These are phyloP conservation scores for Leptographium flavum DNA, from an alignment of 2,329 filamentous ascomycete species.

Conservation along the genomic window DNA sequence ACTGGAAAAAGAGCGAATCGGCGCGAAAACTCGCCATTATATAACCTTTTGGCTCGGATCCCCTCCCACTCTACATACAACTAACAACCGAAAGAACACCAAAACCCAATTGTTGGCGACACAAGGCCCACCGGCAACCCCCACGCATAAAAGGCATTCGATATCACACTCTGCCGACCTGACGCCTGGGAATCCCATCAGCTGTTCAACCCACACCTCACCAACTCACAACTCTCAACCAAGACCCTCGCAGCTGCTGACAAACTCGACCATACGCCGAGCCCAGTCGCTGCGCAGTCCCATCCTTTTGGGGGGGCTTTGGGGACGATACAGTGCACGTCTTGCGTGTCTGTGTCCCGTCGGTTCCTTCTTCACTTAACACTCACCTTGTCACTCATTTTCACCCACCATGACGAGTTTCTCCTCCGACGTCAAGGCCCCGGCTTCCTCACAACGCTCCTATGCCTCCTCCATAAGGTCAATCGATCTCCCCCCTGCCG, in stretches of 20 bases:
- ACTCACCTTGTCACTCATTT: not conserved
- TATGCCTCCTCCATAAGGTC: conserved; percentile 36
- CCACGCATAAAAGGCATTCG: not conserved
- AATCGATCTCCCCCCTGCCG: conserved; percentile 23
- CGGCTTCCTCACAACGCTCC: conserved; percentile 29
- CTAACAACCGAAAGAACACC: not conserved
- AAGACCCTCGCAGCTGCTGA: not conserved
- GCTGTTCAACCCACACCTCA: not conserved
- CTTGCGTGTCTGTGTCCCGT: conserved; percentile 2
- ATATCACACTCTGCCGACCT: not conserved
- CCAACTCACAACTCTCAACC: not conserved
- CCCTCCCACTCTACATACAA: not conserved
- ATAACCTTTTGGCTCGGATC: not conserved
- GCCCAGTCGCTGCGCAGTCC: not conserved
- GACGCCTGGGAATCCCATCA: not conserved
- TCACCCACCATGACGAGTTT: conserved; percentile 16
- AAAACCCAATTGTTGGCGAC: not conserved
- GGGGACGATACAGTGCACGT: conserved; percentile 2
- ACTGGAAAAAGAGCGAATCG: not conserved
- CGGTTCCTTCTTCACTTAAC: not conserved
- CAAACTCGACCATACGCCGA: not conserved
- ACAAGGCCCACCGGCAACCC: not conserved
- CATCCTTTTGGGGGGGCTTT: not conserved
- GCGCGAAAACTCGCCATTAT: not conserved
- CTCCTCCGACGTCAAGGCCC: conserved; percentile 18